These are phyloP conservation scores for Ustilago bromivora DNA, from an alignment of 1,284 basidiomycete genomes.

Conservation along the genomic window DNA sequence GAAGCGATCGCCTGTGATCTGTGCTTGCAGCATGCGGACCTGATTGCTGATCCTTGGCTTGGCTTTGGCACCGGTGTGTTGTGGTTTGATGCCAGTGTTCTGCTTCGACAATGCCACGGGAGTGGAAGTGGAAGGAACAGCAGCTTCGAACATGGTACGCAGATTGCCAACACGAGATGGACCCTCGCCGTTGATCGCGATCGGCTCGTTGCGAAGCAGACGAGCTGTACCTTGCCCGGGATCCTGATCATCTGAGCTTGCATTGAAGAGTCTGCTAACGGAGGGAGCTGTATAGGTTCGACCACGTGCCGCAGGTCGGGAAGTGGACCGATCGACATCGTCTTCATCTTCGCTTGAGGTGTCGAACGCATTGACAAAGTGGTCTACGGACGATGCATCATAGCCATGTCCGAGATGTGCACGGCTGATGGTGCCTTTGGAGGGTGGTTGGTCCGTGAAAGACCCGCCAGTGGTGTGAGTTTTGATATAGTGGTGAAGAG, in stretches of 20 bases:
- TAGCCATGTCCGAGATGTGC: conserved; percentile 44
- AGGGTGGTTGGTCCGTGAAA: conserved; percentile 27
- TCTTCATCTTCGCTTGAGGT: conserved; percentile 30
- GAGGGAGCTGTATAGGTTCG: conserved; percentile 50
- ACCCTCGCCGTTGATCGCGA: conserved; percentile 38
- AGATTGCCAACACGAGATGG: conserved; percentile 45
- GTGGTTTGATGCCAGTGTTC: conserved; percentile 19
- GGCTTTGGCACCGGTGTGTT: conserved; percentile 21
- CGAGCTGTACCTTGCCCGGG: conserved; percentile 22
- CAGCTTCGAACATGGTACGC: conserved; percentile 44
- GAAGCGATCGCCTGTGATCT: conserved; percentile 52
- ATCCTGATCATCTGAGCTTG: conserved; percentile 18
- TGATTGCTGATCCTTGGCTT: conserved; percentile 46
- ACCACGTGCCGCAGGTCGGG: conserved; percentile 22
- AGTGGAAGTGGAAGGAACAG: conserved; percentile 7
- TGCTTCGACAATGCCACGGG: conserved; percentile 25
- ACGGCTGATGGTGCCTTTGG: conserved; percentile 33
- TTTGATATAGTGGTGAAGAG: conserved; percentile 55
- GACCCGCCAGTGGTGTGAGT: conserved; percentile 51
- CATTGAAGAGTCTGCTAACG: conserved; percentile 35
- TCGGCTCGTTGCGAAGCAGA: conserved; percentile 38
- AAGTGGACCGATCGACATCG: background rate
- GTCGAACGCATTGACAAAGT: conserved; percentile 45
- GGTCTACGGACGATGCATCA: conserved; percentile 27
- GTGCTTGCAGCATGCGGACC: conserved; percentile 51